Conservation (phyloP, 1,284 basidiomycete genomes). For the Sparassis latifolia region DNA sequence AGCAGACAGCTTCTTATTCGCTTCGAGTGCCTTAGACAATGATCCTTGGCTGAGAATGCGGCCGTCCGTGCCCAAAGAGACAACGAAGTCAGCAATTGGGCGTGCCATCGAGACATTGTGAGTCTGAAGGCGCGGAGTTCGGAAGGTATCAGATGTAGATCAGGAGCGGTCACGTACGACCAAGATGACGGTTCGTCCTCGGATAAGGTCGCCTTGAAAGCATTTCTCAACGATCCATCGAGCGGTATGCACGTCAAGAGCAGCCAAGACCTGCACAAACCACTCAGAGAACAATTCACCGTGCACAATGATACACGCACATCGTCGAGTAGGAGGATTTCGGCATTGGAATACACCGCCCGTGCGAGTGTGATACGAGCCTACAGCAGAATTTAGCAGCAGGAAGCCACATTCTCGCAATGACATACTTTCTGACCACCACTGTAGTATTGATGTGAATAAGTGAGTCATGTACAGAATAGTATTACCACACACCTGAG, state of each 20-base stretch:
- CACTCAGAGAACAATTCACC: background rate
- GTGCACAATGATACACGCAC: conserved; percentile 28
- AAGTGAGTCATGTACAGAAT: background rate
- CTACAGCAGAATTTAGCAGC: conserved; percentile 51
- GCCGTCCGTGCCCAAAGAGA: conserved; percentile 51
- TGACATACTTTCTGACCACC: conserved; percentile 76
- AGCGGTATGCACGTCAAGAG: conserved; percentile 58
- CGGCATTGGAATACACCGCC: conserved; percentile 62
- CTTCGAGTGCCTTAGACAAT: conserved; percentile 35
- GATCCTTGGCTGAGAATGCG: conserved; percentile 41
- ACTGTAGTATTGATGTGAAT: conserved; percentile 4
- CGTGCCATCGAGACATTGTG: conserved; percentile 47
- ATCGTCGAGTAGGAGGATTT: conserved; percentile 61
- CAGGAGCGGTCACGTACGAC: conserved; percentile 40
- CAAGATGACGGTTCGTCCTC: conserved; percentile 66
- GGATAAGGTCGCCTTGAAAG: conserved; percentile 61
- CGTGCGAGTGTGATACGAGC: conserved; percentile 70
- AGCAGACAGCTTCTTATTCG: conserved; percentile 30
- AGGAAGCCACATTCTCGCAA: conserved; percentile 36
- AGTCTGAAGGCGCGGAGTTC: conserved; percentile 11
- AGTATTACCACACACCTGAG: conserved; percentile 54
- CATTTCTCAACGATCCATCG: conserved; percentile 73
- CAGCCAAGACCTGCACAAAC: conserved; percentile 35
- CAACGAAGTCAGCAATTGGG: conserved; percentile 59
- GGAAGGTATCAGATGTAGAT: too few relatives aligned